phyloP scores from a whole-genome alignment of 305 asterid genomes.

The Caryopteris hybrid region DNA sequence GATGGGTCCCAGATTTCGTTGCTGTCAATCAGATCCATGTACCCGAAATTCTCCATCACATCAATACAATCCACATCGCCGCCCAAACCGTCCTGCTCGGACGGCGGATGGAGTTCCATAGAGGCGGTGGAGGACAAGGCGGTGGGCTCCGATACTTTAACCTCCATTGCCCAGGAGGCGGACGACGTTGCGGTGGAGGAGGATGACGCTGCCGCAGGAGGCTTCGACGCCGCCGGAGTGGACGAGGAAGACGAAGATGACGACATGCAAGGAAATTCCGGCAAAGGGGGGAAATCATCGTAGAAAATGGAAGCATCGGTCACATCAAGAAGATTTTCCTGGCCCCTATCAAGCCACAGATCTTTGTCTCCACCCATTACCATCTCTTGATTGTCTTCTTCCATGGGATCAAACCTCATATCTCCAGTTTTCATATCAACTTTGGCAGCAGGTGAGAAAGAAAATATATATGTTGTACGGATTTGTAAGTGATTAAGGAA shows the following conservation, averaged over 20 bases:
- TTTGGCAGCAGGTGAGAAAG: no score
- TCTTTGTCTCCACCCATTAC: slow-evolving; percentile 15
- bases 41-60: slow-evolving; percentile 60
- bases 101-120: slow-evolving; percentile 34
- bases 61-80: slow-evolving; percentile 46
- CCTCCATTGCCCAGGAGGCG: slow-evolving; percentile 51
- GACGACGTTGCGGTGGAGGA: slow-evolving; percentile 55
- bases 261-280: slow-evolving; percentile 93
- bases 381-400: no score
- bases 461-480: slow-evolving; percentile 21
- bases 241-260: slow-evolving; percentile 82
- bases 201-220: slow-evolving; percentile 26
- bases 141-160: slow-evolving; percentile 17
- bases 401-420: slow-evolving; percentile 19
- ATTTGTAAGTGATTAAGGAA: slow-evolving; percentile 52
- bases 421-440: no score
- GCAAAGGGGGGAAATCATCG: slow-evolving; percentile 59
- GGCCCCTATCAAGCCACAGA: slow-evolving; percentile 34
- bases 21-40: slow-evolving; percentile 68
- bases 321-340: slow-evolving; percentile 30
- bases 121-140: slow-evolving; percentile 43
- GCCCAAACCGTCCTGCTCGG: no score
- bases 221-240: slow-evolving; percentile 23
- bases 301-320: slow-evolving; percentile 45
- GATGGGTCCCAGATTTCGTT: slow-evolving; percentile 74